Evolutionary conservation across 2,329 filamentous ascomycete species (phyloP), one percentile per base, ranked within the genome.

Genomic region (Ascochyta rabiei): DNA sequence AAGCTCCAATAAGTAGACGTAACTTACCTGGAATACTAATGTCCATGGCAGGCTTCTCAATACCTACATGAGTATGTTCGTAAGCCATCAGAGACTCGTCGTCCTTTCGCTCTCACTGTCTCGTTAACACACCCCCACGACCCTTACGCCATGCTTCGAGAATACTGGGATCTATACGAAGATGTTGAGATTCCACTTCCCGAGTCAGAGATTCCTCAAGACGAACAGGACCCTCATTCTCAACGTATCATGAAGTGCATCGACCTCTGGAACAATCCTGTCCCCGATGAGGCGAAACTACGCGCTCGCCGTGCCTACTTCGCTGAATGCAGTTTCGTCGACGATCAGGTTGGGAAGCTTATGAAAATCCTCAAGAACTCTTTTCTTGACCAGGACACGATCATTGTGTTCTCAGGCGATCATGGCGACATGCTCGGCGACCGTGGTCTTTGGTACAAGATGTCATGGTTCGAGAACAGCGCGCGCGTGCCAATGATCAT

Each of bases 351-450:
- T 62, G 93, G 93, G 53, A 89, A 89, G 71, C 83, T 97, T 30
- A 80, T 96, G 21, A 81, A 86, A 57, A 88, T 90, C 0, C 80
- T 97, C 16, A 89, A 92, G 73, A 84, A 91, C 56, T 93, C 91
- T 70, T 85, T 87, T 6, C 81, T 97, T 39, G 88, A 88, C 56
- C 86, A 96, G 30, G 86, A 96, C 76, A 97, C 93, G 12, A 92
- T 96, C 66, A 82, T 97, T 67, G 87, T 97, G 62, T 97, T 97
- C 78, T 93, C 89, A 54, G 92, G 93, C 39, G 93, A 97, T 73
- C 93, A 97, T 70, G 93, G 93, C 51, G 93, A 97, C 76, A 97
- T 97, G 93, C 84, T 97, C 7, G 93, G 93, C 55, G 93, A 97
- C 80, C 87, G 91, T 48, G 89, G 90, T 6, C 80, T 97, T 41